These are phyloP conservation scores for Perkinsus marinus DNA, from an alignment of 169 alveolate genomes.

Conservation along the genomic window DNA sequence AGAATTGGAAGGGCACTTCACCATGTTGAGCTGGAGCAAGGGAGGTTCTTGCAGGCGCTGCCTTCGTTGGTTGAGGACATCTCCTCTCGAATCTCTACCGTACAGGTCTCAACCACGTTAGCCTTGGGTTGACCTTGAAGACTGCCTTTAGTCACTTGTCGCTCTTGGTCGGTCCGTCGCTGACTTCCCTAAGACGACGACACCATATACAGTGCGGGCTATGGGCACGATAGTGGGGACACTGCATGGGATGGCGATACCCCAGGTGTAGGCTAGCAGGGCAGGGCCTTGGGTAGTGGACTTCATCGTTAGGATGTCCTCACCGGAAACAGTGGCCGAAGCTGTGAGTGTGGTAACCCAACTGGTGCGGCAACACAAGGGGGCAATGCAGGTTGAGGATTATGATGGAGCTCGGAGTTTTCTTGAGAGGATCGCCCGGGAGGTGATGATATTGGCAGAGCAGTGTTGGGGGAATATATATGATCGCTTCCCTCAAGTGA, in stretches of 20 bases:
- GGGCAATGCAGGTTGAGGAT: not conserved
- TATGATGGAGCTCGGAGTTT: not conserved
- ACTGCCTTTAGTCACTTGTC: not conserved
- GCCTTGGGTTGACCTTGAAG: not conserved
- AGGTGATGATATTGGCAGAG: not conserved
- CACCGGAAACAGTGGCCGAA: not conserved
- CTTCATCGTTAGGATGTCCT: not conserved
- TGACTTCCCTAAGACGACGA: not conserved
- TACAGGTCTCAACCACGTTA: not conserved
- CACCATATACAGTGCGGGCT: not conserved
- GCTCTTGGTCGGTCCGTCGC: not conserved
- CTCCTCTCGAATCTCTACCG: not conserved
- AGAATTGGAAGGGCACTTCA: not conserved
- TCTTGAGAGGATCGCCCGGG: not conserved
- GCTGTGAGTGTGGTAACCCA: not conserved
- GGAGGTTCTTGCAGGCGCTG: not conserved
- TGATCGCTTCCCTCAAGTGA: too few species aligned
- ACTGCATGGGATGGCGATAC: not conserved
- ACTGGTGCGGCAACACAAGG: not conserved
- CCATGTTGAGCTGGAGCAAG: not conserved
- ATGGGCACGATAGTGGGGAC: not conserved
- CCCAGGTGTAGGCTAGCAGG: not conserved
- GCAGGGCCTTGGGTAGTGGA: not conserved
- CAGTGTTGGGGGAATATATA: too few species aligned
- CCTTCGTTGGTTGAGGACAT: not conserved